Base-by-base conservation (phyloP, 768 basidiomycete genomes). In the Cystofilobasidium capitatum region DNA sequence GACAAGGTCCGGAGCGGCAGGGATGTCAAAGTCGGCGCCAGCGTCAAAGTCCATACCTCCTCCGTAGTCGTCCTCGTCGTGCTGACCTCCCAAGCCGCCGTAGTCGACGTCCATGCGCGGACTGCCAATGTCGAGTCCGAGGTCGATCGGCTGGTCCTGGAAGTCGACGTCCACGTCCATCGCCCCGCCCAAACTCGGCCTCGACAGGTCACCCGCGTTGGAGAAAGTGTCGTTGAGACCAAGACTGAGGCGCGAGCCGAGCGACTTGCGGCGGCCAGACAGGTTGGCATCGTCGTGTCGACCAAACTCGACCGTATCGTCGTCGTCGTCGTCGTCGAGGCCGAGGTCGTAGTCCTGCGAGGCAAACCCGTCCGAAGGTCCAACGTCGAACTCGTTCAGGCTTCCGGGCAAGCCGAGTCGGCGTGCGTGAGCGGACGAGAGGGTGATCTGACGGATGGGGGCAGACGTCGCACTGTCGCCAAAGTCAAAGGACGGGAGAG, bases 61-160 rank as follows among this genome's bases (percentile, higher is more conserved):
- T 24, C 29, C 59, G 44, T 80, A 80, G 57, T 85, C 84, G 44
- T 84, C 87, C 68, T 29, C 54, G 57, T 40, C 65, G 39, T 8
- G 22, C 26, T 60, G 39, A 16, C 54, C 67, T 3, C 89, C 85
- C 29, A 84, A 83, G 65, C 90, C 82, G 36, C 86, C 83, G 31
- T 88, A 79, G 69, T 89, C 87, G 63, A 88, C 78, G 49, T 61
- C 67, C 44, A 58, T 17, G 22, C 49, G 44, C 12, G 62, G 62
- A 26, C 45, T 31, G n/a, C 62, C 62, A 24, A 49, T 63, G 64
- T 72, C 71, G 60, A 71, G 63, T 6, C 45, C 62, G 35, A 63
- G 49, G 31, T 69, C 72, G 10, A 61, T 70, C 63, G 57, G 62
- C 55, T 90, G 91, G 26, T 88, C 89, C 71, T 83, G 83, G 55